Evolutionary conservation across 768 basidiomycete genomes (phyloP).

Genomic region (Fomitopsis serialis): DNA sequence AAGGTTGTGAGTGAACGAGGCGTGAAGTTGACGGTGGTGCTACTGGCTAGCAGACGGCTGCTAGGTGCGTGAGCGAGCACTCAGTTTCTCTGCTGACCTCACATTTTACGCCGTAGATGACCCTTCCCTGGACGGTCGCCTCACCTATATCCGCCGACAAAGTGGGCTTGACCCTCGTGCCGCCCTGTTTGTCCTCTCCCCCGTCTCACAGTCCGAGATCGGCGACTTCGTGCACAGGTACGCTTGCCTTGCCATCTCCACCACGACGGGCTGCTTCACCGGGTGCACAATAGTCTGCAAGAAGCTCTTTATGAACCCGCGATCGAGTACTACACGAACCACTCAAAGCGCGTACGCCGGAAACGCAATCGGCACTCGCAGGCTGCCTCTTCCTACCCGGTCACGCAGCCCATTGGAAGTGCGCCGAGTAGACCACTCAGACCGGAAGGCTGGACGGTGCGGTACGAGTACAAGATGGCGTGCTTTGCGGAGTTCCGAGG

Average conservation of each 20-base stretch:
- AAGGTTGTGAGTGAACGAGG: constrained; percentile 76
- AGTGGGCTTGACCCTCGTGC: constrained; percentile 89
- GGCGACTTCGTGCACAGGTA: constrained; percentile 86
- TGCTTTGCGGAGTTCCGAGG: constrained; percentile 93
- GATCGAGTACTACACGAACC: constrained; percentile 87
- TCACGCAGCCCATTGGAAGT: constrained; percentile 36
- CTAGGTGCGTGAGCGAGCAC: constrained; percentile 53
- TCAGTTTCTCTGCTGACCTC: background rate
- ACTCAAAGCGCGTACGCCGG: constrained; percentile 86
- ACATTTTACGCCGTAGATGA: constrained; percentile 54
- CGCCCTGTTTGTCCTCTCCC: constrained; percentile 90
- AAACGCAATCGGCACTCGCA: constrained; percentile 85
- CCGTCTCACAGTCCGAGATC: constrained; percentile 81
- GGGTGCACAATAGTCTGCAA: constrained; percentile 55
- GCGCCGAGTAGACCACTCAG: constrained; percentile 48
- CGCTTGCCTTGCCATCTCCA: background rate
- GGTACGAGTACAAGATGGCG: constrained; percentile 97
- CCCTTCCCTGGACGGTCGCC: constrained; percentile 70
- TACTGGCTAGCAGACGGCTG: constrained; percentile 84
- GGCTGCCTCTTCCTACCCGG: constrained; percentile 42
- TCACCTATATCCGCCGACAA: constrained; percentile 84
- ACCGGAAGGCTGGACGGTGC: constrained; percentile 89
- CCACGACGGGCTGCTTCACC: constrained; percentile 1
- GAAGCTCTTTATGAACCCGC: constrained; percentile 86
- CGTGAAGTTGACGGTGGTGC: constrained; percentile 91